These are phyloP conservation scores for Boletus tomentosulus DNA, from an alignment of 768 basidiomycete genomes.

Conservation along the genomic window DNA sequence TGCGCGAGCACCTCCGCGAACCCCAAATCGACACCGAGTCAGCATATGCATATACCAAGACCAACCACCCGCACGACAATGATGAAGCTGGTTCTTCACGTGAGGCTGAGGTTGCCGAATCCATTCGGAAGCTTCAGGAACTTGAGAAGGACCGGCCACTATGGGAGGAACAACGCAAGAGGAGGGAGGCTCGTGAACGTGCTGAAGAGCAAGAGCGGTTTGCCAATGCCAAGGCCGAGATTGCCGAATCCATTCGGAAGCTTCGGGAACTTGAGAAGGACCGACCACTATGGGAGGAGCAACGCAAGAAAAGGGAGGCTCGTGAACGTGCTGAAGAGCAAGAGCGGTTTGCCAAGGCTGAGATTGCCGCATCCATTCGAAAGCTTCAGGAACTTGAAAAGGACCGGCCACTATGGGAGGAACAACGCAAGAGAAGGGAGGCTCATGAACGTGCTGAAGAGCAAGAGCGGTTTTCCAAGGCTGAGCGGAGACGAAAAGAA, in stretches of 20 bases:
- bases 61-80: constrained; percentile 90
- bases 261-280: constrained; percentile 65
- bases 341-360: constrained; percentile 30
- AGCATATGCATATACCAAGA: constrained; percentile 97
- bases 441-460: constrained; percentile 42
- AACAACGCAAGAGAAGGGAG: constrained; percentile 43
- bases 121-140: constrained; percentile 63
- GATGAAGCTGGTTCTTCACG: constrained; percentile 36
- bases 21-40: constrained; percentile 98
- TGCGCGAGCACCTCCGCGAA: constrained; percentile 92
- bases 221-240: constrained; percentile 15
- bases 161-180: constrained; percentile 53
- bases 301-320: constrained; percentile 42
- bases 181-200: constrained; percentile 40
- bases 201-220: constrained; percentile 40
- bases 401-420: constrained; percentile 61
- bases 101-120: constrained; percentile 51
- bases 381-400: constrained; percentile 66
- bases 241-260: constrained; percentile 65
- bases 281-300: constrained; percentile 58
- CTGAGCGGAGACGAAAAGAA: constrained; percentile 32
- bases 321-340: constrained; percentile 44
- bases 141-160: constrained; percentile 60
- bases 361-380: constrained; percentile 58
- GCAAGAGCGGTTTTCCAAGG: constrained; percentile 35